A percentile compares a stretch with the other conserved stretches of the same genome.
These are phyloP conservation scores for Lasiodiplodia citricola DNA, from an alignment of 2,329 filamentous ascomycete species.

Conservation along the genomic window DNA sequence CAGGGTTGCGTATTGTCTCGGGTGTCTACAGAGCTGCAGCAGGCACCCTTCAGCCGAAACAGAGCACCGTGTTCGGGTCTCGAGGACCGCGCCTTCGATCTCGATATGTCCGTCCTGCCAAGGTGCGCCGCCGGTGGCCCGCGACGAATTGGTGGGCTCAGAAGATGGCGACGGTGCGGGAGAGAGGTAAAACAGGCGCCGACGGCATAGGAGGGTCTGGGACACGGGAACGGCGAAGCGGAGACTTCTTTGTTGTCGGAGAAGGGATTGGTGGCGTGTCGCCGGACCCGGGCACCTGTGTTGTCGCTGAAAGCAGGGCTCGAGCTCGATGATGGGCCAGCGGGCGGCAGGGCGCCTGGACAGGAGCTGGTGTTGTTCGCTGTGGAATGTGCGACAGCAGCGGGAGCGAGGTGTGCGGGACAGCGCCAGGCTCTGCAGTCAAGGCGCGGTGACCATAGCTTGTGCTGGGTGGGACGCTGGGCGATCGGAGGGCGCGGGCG, in stretches of 20 bases:
- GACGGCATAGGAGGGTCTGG: slow-evolving; percentile 1
- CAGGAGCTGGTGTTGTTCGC: slow-evolving; percentile 13
- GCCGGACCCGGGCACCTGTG: neutral
- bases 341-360: slow-evolving; percentile 4
- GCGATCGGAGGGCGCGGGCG: neutral
- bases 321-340: neutral
- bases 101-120: slow-evolving; percentile 1
- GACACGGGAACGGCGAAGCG: neutral
- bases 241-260: slow-evolving; percentile 9
- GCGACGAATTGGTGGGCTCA: neutral
- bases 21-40: neutral
- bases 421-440: slow-evolving; percentile 8
- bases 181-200: neutral
- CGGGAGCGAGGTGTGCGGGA: slow-evolving; percentile 6
- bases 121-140: neutral
- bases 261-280: slow-evolving; percentile 1
- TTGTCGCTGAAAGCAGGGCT: neutral
- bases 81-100: neutral
- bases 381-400: slow-evolving; percentile 19
- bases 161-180: neutral
- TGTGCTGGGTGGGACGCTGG: neutral
- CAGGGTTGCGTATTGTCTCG: slow-evolving; percentile 8
- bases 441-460: slow-evolving; percentile 13
- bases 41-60: neutral
- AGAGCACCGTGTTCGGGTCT: neutral